Conservation (phyloP, 306 rosid species). For the Trifolium repens region DNA sequence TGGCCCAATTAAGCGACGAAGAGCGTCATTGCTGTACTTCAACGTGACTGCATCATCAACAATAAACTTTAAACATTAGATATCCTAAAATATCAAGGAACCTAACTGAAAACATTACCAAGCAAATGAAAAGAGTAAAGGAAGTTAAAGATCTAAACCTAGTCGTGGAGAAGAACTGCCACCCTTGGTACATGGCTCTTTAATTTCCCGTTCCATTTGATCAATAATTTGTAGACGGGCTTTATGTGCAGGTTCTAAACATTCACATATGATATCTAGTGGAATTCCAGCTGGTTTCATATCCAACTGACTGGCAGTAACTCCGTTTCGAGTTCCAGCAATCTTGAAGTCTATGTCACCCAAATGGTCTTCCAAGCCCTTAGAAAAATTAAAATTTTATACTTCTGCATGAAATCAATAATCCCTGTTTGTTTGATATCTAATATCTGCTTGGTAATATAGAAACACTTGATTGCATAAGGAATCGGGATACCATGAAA, state of each 20-base stretch:
- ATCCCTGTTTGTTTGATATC: constrained; percentile 1
- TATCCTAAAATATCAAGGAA: constrained; percentile 28
- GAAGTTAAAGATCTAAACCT: constrained; percentile 56
- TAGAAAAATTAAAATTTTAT: constrained; percentile 32
- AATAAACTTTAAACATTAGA: constrained; percentile 40
- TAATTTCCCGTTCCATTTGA: constrained; percentile 84
- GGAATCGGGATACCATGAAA: background rate
- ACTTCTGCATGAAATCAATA: constrained; percentile 18
- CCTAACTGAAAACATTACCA: constrained; percentile 14
- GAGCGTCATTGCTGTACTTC: constrained; percentile 79
- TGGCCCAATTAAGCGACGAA: constrained; percentile 92
- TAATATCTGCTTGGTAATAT: background rate
- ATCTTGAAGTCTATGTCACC: constrained; percentile 99
- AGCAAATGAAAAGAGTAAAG: constrained; percentile 9
- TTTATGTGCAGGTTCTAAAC: constrained; percentile 83
- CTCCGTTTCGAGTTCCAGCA: constrained; percentile 85
- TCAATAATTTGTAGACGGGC: constrained; percentile 92
- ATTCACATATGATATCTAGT: constrained; percentile 83
- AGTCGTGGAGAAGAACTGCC: constrained; percentile 68
- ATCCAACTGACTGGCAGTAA: constrained; percentile 93
- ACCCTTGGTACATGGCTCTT: constrained; percentile 60
- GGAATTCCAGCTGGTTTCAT: constrained; percentile 99
- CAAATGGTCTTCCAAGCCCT: constrained; percentile 99
- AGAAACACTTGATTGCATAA: background rate
- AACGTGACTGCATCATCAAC: constrained; percentile 69